Base-by-base conservation (phyloP, 345 rosid species). In the Eucalyptus curtisii region DNA sequence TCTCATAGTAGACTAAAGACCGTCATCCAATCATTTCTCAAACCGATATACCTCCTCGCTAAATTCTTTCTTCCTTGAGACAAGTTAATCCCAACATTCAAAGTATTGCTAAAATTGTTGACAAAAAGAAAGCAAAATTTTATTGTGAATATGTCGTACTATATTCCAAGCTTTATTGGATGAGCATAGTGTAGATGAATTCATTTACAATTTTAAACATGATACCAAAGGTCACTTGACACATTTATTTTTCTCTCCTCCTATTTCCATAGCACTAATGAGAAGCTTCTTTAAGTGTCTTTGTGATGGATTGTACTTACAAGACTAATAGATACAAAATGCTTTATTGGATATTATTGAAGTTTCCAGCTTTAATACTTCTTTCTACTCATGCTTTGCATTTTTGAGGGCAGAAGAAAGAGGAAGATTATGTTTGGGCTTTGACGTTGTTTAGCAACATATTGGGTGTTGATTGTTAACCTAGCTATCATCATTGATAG, bases 1-100 rank as follows among this genome's bases (percentile, higher is more conserved):
- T 52, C 10, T 52, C 0, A 52, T 52, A 52, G 57, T 52, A 20
- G 0, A 52, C 25, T 52, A 52, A 52, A 52, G 25, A 3, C 1
- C 8, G 2, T 52, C 24, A 52, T 52, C 4, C 10, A 52, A 52
- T 52, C 5, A 52, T 52, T 52, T 52, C 57, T 52, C 57, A 52
- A 52, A 8, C 3, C 11, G 0, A 8, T n/a, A 64, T n/a, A n/a
- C 19, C 76, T 64, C 10, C 11, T 52, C 0, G 2, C 57, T 52
- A 64, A n/a, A 64, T n/a, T 64, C 76, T n/a, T 64, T 64, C 76
- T n/a, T 64, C 37, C 76, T 64, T 64, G 20, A n/a, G 19, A 64
- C 10, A 64, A 14, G 33, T 31, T 64, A 64, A n/a, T n/a, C 76
- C 6, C 76, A n/a, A n/a, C 40, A 7, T n/a, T n/a, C 19, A 64